A percentile compares a stretch with the other conserved stretches of the same genome.
Conservation (phyloP, 1,284 basidiomycete species). For the Malassezia dermatis region DNA sequence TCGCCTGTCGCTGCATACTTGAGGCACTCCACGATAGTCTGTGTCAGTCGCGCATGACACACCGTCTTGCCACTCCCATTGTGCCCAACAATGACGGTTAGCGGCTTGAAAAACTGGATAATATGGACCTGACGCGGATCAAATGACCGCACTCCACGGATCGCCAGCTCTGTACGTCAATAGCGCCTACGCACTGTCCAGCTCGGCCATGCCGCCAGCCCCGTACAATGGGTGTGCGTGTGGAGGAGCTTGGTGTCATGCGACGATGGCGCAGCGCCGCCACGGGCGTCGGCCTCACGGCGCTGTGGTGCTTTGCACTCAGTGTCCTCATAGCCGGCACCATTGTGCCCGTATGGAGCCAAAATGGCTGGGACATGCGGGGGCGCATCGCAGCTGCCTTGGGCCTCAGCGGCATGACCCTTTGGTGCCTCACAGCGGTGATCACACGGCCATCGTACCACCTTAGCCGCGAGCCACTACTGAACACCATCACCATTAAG, state of each 20-base stretch:
- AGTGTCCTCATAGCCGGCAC: neutral
- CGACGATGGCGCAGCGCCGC: constrained; percentile 1
- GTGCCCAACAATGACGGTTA: constrained; percentile 96
- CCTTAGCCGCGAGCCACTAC: neutral
- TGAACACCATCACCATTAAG: constrained; percentile 21
- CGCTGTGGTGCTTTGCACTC: neutral
- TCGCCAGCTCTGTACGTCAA: constrained; percentile 36
- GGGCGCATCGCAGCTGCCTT: neutral
- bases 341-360: constrained; percentile 4
- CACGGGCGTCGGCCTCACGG: neutral
- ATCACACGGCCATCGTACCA: constrained; percentile 1
- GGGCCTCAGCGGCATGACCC: neutral
- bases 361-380: neutral
- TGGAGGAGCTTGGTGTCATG: neutral
- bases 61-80: constrained; percentile 96
- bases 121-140: constrained; percentile 80
- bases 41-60: constrained; percentile 6
- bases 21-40: constrained; percentile 95
- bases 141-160: constrained; percentile 49
- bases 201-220: constrained; percentile 29
- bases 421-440: constrained; percentile 4
- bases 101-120: constrained; percentile 93
- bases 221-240: neutral
- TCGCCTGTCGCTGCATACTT: constrained; percentile 98
- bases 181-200: constrained; percentile 27